Evolutionary conservation across 768 basidiomycete genomes (phyloP).

Genomic region (Kwoniella sp.): DNA sequence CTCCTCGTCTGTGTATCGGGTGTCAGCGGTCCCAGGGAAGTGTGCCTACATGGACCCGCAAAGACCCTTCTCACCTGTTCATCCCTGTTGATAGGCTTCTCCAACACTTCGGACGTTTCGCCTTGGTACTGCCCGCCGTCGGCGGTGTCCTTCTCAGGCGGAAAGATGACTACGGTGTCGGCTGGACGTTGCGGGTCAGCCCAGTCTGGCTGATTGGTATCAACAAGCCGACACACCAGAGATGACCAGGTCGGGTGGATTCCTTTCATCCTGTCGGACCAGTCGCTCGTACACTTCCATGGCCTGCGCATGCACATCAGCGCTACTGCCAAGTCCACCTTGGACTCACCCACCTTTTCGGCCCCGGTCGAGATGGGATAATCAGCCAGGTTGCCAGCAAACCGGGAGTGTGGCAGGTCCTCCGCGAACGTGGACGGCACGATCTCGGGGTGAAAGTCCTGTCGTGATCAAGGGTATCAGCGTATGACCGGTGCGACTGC

Average conservation of each 20-base stretch:
- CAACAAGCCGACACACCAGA: conserved; percentile 54
- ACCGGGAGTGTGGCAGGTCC: conserved; percentile 63
- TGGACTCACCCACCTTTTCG: conserved; percentile 56
- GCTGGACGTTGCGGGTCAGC: conserved; percentile 60
- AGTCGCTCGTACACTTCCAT: conserved; percentile 82
- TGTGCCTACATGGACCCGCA: background rate
- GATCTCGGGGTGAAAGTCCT: conserved; percentile 67
- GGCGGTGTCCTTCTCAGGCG: conserved; percentile 52
- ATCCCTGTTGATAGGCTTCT: conserved; percentile 74
- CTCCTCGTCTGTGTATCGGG: no score
- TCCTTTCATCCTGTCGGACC: conserved; percentile 57
- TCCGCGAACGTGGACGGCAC: conserved; percentile 77
- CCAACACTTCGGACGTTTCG: conserved; percentile 68
- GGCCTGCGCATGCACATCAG: conserved; percentile 51
- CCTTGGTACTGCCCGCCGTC: conserved; percentile 27
- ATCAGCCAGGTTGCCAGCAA: conserved; percentile 62
- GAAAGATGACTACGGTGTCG: conserved; percentile 87
- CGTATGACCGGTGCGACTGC: no score
- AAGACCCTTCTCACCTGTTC: conserved; percentile 58
- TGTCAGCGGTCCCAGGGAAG: conserved; percentile 52
- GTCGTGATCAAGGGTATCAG: no score
- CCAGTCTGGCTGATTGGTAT: no score
- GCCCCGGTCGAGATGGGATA: conserved; percentile 68
- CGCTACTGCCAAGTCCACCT: background rate
- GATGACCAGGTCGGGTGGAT: conserved; percentile 75